phyloP scores from a whole-genome alignment of 2,329 filamentous ascomycete species.

The Fonsecaea monophora region DNA sequence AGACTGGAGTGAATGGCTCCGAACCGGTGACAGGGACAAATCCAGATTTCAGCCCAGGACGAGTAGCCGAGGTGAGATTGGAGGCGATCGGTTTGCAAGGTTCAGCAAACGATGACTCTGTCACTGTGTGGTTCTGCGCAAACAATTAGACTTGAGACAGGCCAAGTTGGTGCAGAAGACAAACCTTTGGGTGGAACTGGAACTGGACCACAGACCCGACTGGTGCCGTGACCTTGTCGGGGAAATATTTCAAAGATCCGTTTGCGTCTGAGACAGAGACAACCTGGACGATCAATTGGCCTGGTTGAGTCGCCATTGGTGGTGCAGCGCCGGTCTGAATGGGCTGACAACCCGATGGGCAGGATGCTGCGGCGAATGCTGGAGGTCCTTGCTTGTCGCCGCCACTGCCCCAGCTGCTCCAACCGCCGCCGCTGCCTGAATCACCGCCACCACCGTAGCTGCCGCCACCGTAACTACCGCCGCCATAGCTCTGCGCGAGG shows the following conservation, averaged over 20 bases:
- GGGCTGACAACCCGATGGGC: slow-evolving; percentile 33
- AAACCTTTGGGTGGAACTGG: slow-evolving; percentile 58
- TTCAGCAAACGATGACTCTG: slow-evolving; percentile 75
- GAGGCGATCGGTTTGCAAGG: slow-evolving; percentile 69
- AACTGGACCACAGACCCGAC: slow-evolving; percentile 63
- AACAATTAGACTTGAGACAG: slow-evolving; percentile 5
- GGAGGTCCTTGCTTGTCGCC: slow-evolving; percentile 11
- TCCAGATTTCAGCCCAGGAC: slow-evolving; percentile 63
- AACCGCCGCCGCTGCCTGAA: slow-evolving; percentile 10
- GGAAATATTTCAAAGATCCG: slow-evolving; percentile 66
- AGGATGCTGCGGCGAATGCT: slow-evolving; percentile 24
- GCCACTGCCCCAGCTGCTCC: slow-evolving; percentile 8
- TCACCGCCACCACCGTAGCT: slow-evolving; percentile 1
- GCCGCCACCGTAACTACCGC: not conserved
- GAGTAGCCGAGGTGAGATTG: slow-evolving; percentile 49
- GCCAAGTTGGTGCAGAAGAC: slow-evolving; percentile 16
- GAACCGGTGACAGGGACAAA: slow-evolving; percentile 60
- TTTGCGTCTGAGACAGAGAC: slow-evolving; percentile 68
- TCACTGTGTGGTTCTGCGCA: slow-evolving; percentile 75
- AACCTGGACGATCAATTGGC: slow-evolving; percentile 60
- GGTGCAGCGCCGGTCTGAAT: slow-evolving; percentile 22
- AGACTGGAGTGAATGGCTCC: slow-evolving; percentile 67
- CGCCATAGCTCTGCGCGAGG: slow-evolving; percentile 20
- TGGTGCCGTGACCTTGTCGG: slow-evolving; percentile 68
- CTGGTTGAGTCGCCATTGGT: slow-evolving; percentile 20